Base-by-base conservation (phyloP, 2,329 filamentous ascomycete species). In the Phaeoacremonium minimum region DNA sequence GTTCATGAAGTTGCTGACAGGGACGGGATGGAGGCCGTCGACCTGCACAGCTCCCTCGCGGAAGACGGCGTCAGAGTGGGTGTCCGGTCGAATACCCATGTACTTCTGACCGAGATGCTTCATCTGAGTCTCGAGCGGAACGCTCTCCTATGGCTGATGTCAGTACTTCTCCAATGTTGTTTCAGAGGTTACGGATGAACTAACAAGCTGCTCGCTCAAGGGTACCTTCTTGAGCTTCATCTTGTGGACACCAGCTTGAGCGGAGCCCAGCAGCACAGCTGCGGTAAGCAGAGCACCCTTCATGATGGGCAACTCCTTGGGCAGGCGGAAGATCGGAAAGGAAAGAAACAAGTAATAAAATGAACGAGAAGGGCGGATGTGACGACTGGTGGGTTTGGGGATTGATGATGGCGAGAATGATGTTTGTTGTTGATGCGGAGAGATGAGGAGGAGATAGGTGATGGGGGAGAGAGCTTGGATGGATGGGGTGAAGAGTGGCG, bases 181-280 rank as follows among this genome's bases (percentile, higher is more conserved):
- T n/a, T 26, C 9, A 26, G 22, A 9, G 9, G 22, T 26, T n/a
- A n/a, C 30, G 7, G 7, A 4, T 15, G 18, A 41, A 73, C 85
- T 60, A 72, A 95, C 90, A 57, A 98, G 79, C 73, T 97, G 93
- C 64, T 97, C 87, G 33, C 83, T 77, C 41, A 98, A 73, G 50
- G 93, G 85, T 45, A 97, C 72, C 84, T 98, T 98, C 78, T 96
- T 86, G 57, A 98, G 83, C 77, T 94, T 93, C 78, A 96, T 84
- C 77, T 88, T 94, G 80, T 97, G 88, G 49, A 95, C 75, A 56
- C 82, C 88, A 52, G 88, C 91, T 60, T 86, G 77, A 60, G 85
- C 85, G 61, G 84, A 81, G 72, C 86, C 85, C 57, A 90, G 75
- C 74, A 94, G 80, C 71, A 83, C 75, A 56, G 83, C 81, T 68